phyloP scores from a whole-genome alignment of 2,329 filamentous ascomycete species.

The Colletotrichum lindemuthianum region DNA sequence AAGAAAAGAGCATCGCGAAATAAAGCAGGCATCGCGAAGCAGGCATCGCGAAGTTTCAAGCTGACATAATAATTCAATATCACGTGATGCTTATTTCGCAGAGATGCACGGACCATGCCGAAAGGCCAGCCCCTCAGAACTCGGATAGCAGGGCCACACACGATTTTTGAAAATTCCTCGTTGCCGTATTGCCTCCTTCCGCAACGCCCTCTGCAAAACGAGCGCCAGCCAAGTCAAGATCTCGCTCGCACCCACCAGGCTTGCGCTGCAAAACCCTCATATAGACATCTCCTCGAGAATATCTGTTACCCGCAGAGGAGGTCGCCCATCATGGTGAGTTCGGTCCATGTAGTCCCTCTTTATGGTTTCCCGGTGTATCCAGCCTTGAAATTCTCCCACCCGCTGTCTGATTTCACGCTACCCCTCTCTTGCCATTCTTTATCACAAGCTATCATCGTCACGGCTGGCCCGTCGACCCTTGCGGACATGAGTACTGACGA shows the following conservation, averaged over 20 bases:
- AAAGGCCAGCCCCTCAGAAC: slow-evolving; percentile 51
- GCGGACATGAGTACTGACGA: slow-evolving; percentile 35
- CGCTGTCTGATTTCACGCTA: slow-evolving; percentile 27
- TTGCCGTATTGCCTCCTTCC: slow-evolving; percentile 44
- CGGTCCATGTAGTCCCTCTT: no score
- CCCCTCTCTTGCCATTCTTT: slow-evolving; percentile 71
- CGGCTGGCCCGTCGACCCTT: slow-evolving; percentile 28
- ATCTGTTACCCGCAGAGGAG: slow-evolving; percentile 55
- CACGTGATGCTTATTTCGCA: slow-evolving; percentile 46
- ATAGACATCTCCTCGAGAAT: slow-evolving; percentile 43
- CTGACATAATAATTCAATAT: slow-evolving; percentile 42
- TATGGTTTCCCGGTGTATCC: background rate
- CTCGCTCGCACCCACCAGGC: slow-evolving; percentile 46
- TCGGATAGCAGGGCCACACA: slow-evolving; percentile 56
- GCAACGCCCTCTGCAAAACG: slow-evolving; percentile 44
- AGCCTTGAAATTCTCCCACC: slow-evolving; percentile 15
- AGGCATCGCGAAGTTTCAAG: no score
- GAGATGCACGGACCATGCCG: slow-evolving; percentile 29
- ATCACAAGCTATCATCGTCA: slow-evolving; percentile 21
- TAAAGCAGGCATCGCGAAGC: no score
- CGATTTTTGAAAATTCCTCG: slow-evolving; percentile 57
- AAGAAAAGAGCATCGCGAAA: no score
- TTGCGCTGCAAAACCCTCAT: slow-evolving; percentile 50
- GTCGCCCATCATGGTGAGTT: slow-evolving; percentile 53
- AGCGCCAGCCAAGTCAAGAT: slow-evolving; percentile 51